Evolutionary conservation across 352 stramenopile species (phyloP), one percentile per base, ranked within the genome.

Genomic region (Pythium insidiosum): DNA sequence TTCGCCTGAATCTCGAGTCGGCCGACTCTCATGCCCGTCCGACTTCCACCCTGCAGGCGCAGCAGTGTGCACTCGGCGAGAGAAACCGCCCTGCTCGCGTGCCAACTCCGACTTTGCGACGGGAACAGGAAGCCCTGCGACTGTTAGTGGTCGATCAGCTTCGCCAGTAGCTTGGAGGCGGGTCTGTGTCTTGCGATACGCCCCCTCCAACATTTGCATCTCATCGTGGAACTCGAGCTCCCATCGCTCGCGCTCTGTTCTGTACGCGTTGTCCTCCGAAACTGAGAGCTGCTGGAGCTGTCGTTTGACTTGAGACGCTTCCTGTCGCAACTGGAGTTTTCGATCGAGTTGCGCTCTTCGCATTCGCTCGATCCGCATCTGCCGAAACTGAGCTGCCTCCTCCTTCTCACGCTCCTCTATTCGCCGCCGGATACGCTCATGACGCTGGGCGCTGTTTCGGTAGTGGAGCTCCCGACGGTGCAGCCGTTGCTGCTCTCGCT

Each of bases 161-260:
- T 34, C 47, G 0, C 24, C 38, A 20, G 23, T 9, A 33, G 28
- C 9, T 33, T 33, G 28, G 9, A 13, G 9, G 9, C 28, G 28
- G 9, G 48, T 42, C 7, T 37, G 61, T n/a, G 63, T 48, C 38
- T 70, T 77, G 3, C 56, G 60, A 25, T 73, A 82, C 1, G 70
- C 73, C 11, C 48, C 34, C 18, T 51, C 72, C 6, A 86, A 44
- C 2, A 52, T 49, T 4, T 36, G 50, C 26, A 86, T 81, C 38
- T 83, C 70, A 43, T 66, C 56, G 19, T 72, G 40, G 25, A 84
- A 76, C 12, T 70, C 61, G 12, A 58, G 25, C 38, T 83, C 73
- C 73, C 70, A 86, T 3, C 33, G 41, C 47, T 72, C 61, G 13
- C 66, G 60, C 44, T 81, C 68, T 0, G 29, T 34, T 9, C 43